phyloP scores from a whole-genome alignment of 1,284 basidiomycete species.

The Microbotryum saponariae region DNA sequence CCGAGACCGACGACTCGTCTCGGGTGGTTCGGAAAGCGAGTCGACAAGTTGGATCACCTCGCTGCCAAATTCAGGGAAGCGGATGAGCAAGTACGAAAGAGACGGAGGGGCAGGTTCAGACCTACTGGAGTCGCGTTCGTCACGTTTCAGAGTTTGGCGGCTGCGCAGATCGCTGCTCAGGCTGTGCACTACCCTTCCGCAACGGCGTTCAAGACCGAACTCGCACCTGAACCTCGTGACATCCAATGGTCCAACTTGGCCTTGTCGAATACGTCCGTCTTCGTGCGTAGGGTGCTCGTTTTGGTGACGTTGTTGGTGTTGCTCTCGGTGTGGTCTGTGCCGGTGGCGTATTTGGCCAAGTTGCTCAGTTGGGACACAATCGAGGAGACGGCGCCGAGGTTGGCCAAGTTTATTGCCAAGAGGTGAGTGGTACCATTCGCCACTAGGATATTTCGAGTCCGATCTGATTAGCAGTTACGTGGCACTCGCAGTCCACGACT shows the following conservation, averaged over 20 bases:
- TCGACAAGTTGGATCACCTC: constrained; percentile 78
- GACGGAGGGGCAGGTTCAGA: constrained; percentile 61
- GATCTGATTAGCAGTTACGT: background rate
- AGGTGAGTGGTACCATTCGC: constrained; percentile 38
- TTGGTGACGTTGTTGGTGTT: constrained; percentile 44
- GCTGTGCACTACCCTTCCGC: constrained; percentile 67
- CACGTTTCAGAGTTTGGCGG: constrained; percentile 92
- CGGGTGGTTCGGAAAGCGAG: constrained; percentile 58
- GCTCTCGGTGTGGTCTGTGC: constrained; percentile 57
- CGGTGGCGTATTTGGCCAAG: constrained; percentile 73
- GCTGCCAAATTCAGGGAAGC: constrained; percentile 66
- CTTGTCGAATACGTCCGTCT: constrained; percentile 52
- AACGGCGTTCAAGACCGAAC: constrained; percentile 57
- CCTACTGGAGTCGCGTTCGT: constrained; percentile 82
- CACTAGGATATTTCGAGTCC: background rate
- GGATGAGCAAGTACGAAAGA: constrained; percentile 63
- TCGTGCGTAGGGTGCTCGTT: constrained; percentile 62
- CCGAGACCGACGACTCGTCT: constrained; percentile 61
- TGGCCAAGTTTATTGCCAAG: constrained; percentile 63
- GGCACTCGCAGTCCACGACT: constrained; percentile 52
- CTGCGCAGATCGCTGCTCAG: constrained; percentile 89
- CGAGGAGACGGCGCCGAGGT: constrained; percentile 77
- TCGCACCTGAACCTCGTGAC: constrained; percentile 85
- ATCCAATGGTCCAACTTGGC: constrained; percentile 88
- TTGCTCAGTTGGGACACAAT: constrained; percentile 86